Evolutionary conservation across 257 asterid species (phyloP).

Genomic region (Petunia axillaris): DNA sequence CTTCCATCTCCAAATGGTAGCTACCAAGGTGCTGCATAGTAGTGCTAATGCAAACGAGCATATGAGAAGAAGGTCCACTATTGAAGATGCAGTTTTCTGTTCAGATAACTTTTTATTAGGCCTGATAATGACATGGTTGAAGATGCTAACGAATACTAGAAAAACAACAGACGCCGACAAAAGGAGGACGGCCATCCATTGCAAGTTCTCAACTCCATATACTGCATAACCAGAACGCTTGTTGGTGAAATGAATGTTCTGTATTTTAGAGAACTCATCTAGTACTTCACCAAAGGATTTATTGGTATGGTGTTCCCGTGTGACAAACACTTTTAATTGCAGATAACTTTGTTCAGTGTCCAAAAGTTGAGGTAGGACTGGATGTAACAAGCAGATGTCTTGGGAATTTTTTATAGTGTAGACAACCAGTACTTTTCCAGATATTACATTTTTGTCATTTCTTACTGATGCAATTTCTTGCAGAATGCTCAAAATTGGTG

Average conservation of each 20-base stretch:
- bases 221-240: constrained; percentile 39
- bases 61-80: constrained; percentile 54
- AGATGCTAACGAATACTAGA: constrained; percentile 44
- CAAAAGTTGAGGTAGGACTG: constrained; percentile 55
- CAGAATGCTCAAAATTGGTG: constrained; percentile 75
- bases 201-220: constrained; percentile 50
- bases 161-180: constrained; percentile 50
- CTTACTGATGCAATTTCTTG: constrained; percentile 50
- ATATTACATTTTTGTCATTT: constrained; percentile 39
- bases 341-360: constrained; percentile 41
- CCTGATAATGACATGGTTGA: constrained; percentile 52
- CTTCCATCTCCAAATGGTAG: constrained; percentile 52
- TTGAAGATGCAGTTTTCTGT: constrained; percentile 53
- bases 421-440: constrained; percentile 56
- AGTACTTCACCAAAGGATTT: constrained; percentile 51
- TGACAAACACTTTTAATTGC: constrained; percentile 61
- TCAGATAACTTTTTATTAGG: constrained; percentile 43
- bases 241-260: constrained; percentile 42
- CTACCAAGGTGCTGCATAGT: constrained; percentile 41
- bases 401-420: constrained; percentile 53
- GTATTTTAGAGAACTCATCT: constrained; percentile 39
- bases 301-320: constrained; percentile 53
- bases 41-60: constrained; percentile 62
- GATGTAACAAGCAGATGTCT: constrained; percentile 57
- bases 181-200: constrained; percentile 50